Conservation (phyloP, 1,284 basidiomycete species). For the Cryptococcus sp. region DNA sequence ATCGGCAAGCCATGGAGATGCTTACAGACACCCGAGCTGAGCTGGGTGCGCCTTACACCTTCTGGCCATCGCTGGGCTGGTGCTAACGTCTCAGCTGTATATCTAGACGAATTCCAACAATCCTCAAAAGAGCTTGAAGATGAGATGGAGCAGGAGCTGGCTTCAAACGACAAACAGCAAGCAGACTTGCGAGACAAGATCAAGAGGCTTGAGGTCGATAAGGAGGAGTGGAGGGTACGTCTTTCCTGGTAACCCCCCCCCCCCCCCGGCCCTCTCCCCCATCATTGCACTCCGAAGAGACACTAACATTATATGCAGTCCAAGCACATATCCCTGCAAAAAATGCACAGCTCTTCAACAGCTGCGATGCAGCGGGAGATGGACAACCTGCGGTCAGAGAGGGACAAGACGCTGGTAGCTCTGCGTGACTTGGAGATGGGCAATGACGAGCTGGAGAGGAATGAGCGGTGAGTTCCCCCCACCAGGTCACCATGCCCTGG, state of each 20-base stretch:
- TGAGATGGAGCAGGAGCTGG: conserved; percentile 83
- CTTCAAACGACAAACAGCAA: conserved; percentile 79
- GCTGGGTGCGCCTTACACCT: conserved; percentile 50
- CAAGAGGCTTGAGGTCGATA: conserved; percentile 69
- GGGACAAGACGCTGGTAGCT: conserved; percentile 73
- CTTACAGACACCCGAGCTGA: conserved; percentile 78
- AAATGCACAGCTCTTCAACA: conserved; percentile 80
- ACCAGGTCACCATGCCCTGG: background rate
- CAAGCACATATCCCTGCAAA: conserved; percentile 85
- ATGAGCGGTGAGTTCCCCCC: conserved; percentile 59
- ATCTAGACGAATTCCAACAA: conserved; percentile 76
- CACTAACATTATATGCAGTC: conserved; percentile 52
- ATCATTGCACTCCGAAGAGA: background rate
- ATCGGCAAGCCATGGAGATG: conserved; percentile 78
- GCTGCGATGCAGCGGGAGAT: conserved; percentile 63
- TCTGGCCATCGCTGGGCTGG: background rate
- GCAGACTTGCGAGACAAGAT: conserved; percentile 73
- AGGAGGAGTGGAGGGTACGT: conserved; percentile 87
- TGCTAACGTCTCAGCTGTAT: background rate
- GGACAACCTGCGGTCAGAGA: conserved; percentile 70
- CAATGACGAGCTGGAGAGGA: conserved; percentile 90
- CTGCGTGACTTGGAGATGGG: conserved; percentile 89
- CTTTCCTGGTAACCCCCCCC: conserved; percentile 6
- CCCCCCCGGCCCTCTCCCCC: too few species aligned
- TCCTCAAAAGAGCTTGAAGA: conserved; percentile 90